A percentile compares a stretch with the other conserved stretches of the same genome.
These are phyloP conservation scores for Cystobasidium tubakii DNA, from an alignment of 768 basidiomycete species.

Conservation along the genomic window DNA sequence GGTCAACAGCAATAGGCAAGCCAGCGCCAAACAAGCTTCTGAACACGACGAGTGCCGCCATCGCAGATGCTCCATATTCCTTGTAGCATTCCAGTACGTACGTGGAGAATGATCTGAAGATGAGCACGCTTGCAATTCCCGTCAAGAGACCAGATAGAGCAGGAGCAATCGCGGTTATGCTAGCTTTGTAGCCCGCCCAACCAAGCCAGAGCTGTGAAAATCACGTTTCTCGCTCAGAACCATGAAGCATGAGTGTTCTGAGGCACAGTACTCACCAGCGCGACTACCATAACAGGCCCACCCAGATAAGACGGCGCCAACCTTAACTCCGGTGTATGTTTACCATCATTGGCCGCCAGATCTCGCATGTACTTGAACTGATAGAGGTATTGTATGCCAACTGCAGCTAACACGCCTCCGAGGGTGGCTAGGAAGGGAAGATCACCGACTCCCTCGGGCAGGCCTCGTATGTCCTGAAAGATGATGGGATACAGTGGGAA, in stretches of 20 bases:
- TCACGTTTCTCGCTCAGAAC: too few relatives aligned
- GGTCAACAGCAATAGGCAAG: conserved; percentile 24
- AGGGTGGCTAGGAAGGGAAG: conserved; percentile 47
- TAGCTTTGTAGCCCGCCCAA: conserved; percentile 20
- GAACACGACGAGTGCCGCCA: conserved; percentile 31
- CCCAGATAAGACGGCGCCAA: conserved; percentile 41
- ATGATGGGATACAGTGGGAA: conserved; percentile 49
- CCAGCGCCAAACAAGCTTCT: conserved; percentile 16
- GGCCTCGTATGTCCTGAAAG: conserved; percentile 45
- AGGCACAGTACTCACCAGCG: conserved; percentile 12
- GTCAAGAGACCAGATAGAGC: conserved; percentile 38
- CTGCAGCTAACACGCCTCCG: conserved; percentile 39
- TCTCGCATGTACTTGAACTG: conserved; percentile 15
- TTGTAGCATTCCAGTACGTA: conserved; percentile 33
- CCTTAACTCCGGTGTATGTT: conserved; percentile 43
- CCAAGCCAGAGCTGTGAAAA: conserved; percentile 41
- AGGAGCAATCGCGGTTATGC: conserved; percentile 38
- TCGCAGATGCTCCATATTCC: conserved; percentile 21
- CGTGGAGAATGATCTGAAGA: conserved; percentile 20
- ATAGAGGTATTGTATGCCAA: conserved; percentile 39
- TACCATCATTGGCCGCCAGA: background rate
- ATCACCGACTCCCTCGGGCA: conserved; percentile 46
- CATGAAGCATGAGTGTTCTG: too few relatives aligned
- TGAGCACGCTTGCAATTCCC: conserved; percentile 35
- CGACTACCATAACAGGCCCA: conserved; percentile 40